These are phyloP conservation scores for Cryphonectria nitschkei DNA, from an alignment of 2,329 filamentous ascomycete genomes.

Conservation along the genomic window DNA sequence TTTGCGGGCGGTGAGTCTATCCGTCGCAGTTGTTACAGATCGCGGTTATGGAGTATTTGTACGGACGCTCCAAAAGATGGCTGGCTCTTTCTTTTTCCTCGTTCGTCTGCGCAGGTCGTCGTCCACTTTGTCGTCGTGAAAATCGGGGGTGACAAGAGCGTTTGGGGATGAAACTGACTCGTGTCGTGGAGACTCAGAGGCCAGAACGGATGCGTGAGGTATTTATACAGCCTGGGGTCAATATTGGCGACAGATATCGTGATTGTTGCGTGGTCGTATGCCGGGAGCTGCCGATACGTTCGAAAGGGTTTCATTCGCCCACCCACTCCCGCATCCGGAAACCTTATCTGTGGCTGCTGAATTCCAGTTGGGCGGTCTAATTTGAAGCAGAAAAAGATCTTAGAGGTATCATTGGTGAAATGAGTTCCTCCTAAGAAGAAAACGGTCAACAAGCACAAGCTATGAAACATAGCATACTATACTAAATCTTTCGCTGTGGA, in stretches of 20 bases:
- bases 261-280: conserved; percentile 16
- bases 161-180: neutral
- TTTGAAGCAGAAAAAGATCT: neutral
- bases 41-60: neutral
- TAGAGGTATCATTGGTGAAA: neutral
- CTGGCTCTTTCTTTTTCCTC: neutral
- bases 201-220: conserved; percentile 3
- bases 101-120: neutral
- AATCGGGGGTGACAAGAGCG: neutral
- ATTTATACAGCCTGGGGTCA: neutral
- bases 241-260: conserved; percentile 12
- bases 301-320: neutral
- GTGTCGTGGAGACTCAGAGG: neutral
- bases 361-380: neutral
- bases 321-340: neutral
- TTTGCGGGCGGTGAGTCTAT: conserved; percentile 14
- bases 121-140: neutral
- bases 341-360: neutral
- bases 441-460: neutral
- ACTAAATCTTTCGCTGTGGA: neutral
- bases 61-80: neutral
- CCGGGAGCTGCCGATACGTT: conserved; percentile 14
- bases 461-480: neutral
- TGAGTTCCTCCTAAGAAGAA: neutral
- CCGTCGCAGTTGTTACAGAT: conserved; percentile 6